Evolutionary conservation across 2,329 filamentous ascomycete genomes (phyloP).

Genomic region (Trichoderma sp.): DNA sequence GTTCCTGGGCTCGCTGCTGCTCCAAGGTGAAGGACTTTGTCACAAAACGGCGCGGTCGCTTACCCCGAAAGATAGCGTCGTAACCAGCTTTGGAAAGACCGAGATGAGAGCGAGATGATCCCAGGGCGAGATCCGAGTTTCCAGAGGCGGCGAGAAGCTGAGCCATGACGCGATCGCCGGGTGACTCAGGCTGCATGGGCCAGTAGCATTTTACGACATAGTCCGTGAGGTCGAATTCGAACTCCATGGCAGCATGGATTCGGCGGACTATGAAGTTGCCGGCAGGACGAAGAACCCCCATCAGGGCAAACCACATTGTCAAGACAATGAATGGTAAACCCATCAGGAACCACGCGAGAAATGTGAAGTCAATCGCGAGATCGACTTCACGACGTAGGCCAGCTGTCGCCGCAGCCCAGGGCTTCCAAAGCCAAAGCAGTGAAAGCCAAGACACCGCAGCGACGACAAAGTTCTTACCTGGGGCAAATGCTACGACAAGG

Average conservation of each 20-base stretch:
- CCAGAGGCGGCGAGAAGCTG: not conserved
- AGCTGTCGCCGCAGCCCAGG: constrained; percentile 8
- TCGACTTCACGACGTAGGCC: constrained; percentile 11
- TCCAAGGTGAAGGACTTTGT: not conserved
- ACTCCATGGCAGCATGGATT: constrained; percentile 10
- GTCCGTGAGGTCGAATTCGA: constrained; percentile 12
- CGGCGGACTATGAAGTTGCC: constrained; percentile 11
- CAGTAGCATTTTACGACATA: constrained; percentile 18
- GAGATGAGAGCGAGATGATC: not conserved
- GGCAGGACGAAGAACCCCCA: constrained; percentile 3
- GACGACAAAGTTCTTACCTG: constrained; percentile 8
- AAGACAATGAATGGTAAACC: constrained; percentile 12
- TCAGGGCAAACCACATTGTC: constrained; percentile 2
- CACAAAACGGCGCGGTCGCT: not conserved
- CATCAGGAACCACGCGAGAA: constrained; percentile 16
- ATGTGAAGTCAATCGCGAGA: constrained; percentile 9
- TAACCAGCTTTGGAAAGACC: not conserved
- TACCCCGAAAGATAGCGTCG: not conserved
- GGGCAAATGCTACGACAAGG: constrained; percentile 7
- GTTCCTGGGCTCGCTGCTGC: not conserved
- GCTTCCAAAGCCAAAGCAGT: constrained; percentile 5
- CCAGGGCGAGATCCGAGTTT: not conserved
- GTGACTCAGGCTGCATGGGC: constrained; percentile 6
- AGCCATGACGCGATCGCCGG: constrained; percentile 1
- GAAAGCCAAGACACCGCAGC: constrained; percentile 12